Evolutionary conservation across 768 basidiomycete species (phyloP), one percentile per base, ranked within the genome.

Genomic region (Russula olivacea): DNA sequence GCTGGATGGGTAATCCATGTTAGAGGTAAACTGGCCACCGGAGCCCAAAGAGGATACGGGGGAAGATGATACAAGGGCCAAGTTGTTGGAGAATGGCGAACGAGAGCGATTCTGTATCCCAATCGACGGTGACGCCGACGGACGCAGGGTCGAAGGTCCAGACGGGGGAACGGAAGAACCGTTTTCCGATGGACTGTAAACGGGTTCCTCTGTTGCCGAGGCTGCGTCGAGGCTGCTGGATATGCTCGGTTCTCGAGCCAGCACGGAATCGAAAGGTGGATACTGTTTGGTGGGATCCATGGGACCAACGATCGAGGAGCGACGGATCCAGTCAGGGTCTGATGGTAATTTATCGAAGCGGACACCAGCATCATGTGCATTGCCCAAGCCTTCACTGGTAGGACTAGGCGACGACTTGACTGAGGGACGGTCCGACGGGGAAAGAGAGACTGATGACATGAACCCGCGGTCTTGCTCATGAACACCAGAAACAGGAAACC

Each of bases 21-120:
- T 77, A 15, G 80, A 73, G 21, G 82, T 71, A 66, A 83, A 80
- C 28, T 86, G 85, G 68, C 86, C 88, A 56, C 81, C 84, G 12
- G 90, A 91, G 71, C 85, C 87, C 68, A 88, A 71, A 12, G 90
- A 92, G 9, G 90, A 91, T 21, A 84, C 88, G 8, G 90, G 90
- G 2, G 90, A 92, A 3, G 84, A 79, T 3, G 89, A 88, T 4
- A 79, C 76, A 68, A 82, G 79, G 32, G 78, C 75, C 32, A 78
- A 77, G 49, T 72, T 71, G 63, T 78, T 78, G 69, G 79, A 79
- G 4, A 80, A 77, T 9, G 79, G 72, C 2, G 80, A 73, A 51
- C 76, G 74, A 43, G 75, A 72, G 63, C 67, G 70, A 51, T 61
- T 49, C 50, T 68, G 67, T 45, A 68, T 68, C 30, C 65, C 58